A percentile compares a stretch with the other conserved stretches of the same genome.
These are phyloP conservation scores for Umbelopsis vinacea DNA, from an alignment of 192 early-diverging fungal genomes.

Conservation along the genomic window DNA sequence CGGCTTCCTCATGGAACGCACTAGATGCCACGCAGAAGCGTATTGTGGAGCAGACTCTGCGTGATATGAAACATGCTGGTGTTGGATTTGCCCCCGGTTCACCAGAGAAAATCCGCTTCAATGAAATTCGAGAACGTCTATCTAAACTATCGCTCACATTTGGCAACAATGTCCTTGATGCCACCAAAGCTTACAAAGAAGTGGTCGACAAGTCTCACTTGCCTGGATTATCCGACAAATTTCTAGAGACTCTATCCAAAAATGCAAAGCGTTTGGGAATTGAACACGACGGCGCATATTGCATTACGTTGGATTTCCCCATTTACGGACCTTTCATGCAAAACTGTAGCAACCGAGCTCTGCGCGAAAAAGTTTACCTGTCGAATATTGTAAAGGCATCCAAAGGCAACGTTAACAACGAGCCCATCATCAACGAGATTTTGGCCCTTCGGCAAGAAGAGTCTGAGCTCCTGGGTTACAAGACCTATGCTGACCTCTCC, in stretches of 20 bases:
- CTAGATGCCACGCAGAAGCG: conserved; percentile 56
- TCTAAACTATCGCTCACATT: conserved; percentile 56
- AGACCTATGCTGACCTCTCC: conserved; percentile 54
- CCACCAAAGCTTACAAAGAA: conserved; percentile 56
- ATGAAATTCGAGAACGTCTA: conserved; percentile 50
- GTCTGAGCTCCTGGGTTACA: conserved; percentile 51
- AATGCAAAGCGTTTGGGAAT: conserved; percentile 45
- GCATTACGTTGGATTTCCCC: conserved; percentile 58
- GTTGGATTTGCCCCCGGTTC: conserved; percentile 49
- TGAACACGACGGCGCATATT: conserved; percentile 49
- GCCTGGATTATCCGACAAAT: conserved; percentile 48
- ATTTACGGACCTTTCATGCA: conserved; percentile 60
- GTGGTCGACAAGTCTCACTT: conserved; percentile 48
- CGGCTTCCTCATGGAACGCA: conserved; percentile 31
- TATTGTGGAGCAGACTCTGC: conserved; percentile 51
- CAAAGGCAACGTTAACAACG: conserved; percentile 52
- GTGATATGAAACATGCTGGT: conserved; percentile 55
- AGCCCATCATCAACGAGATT: conserved; percentile 60
- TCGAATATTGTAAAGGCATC: conserved; percentile 58
- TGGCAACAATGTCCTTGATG: conserved; percentile 58
- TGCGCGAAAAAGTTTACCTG: conserved; percentile 57
- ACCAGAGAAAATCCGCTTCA: conserved; percentile 52
- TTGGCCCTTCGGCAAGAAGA: conserved; percentile 55
- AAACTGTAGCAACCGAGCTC: conserved; percentile 55
- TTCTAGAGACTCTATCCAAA: conserved; percentile 49